Evolutionary conservation across 2,329 filamentous ascomycete genomes (phyloP), one percentile per base, ranked within the genome.

Genomic region (Penicillium capsulatum): DNA sequence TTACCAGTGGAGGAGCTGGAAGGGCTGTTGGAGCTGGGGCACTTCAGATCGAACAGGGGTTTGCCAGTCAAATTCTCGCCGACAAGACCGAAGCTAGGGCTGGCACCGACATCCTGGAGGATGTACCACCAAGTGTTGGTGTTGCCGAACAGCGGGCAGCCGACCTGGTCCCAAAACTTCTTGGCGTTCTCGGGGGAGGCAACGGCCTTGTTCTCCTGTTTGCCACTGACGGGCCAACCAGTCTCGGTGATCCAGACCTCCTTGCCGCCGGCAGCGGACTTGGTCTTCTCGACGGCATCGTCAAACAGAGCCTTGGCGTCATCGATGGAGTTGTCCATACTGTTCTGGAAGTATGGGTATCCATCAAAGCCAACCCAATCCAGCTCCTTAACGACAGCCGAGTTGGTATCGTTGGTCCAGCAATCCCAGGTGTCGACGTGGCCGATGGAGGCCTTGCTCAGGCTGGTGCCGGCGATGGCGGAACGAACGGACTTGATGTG

Each of bases 381-480:
- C 47, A 75, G 69, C 28, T 77, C 79, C 7, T 81, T 72, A 43
- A 87, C 80, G 43, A 94, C 80, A 29, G 74, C 79, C 34, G 68
- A 66, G 75, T 91, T 94, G 58, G 81, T 78, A 36, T 68, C 65
- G 65, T 94, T 88, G 60, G 80, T 79, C 74, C 80, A 90, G 36
- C 79, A 79, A 24, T 83, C 88, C 87, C 87, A 94, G 36, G 89
- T 94, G 61, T 94, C 89, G 60, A 94, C 88, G 66, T 94, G 89
- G 36, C 88, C 88, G 44, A 94, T 72, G 13, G 78, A 72, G 31
- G 71, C 75, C 16, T 67, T 66, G 26, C 49, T 54, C 31, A 74
- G 68, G 34, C 68, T 59, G 10, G 85, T 88, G 44, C 77, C 77
- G 17, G 75, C 59, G 57, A 94, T 77, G 45, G 77, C 72, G 17